These are phyloP conservation scores for Nicotiana rustica DNA, from an alignment of 305 asterid genomes.

Conservation along the genomic window DNA sequence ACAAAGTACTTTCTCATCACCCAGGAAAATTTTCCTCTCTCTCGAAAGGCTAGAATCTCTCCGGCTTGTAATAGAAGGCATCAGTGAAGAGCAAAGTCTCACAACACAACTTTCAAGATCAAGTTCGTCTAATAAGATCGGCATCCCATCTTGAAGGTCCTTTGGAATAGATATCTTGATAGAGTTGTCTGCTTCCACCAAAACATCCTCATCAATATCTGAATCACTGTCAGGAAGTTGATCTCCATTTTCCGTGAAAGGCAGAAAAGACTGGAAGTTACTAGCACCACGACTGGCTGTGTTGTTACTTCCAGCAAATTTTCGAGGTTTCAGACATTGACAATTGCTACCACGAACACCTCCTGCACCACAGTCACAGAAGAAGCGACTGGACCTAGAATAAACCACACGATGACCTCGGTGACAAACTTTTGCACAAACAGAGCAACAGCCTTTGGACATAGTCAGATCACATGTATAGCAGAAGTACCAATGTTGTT, in stretches of 20 bases:
- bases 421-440: constrained; percentile 99
- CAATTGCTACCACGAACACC: constrained; percentile 99
- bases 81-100: constrained; percentile 74
- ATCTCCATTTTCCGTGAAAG: constrained; percentile 77
- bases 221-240: constrained; percentile 98
- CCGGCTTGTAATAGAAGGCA: constrained; percentile 76
- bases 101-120: constrained; percentile 80
- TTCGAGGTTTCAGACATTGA: constrained; percentile 97
- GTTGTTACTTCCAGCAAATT: constrained; percentile 70
- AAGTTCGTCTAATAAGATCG: constrained; percentile 71
- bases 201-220: constrained; percentile 83
- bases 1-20: constrained; percentile 76
- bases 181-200: constrained; percentile 68
- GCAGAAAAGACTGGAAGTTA: constrained; percentile 78
- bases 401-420: constrained; percentile 99
- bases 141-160: constrained; percentile 86
- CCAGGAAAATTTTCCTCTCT: constrained; percentile 70
- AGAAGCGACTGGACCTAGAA: constrained; percentile 98
- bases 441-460: constrained; percentile 98
- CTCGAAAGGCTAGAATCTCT: constrained; percentile 71
- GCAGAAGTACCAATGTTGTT: constrained; percentile 99
- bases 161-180: constrained; percentile 71
- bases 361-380: constrained; percentile 99
- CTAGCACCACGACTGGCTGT: constrained; percentile 66
- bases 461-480: constrained; percentile 98